Evolutionary conservation across 805 yeast species (phyloP).

Genomic region (Danielozyma ontarioensis): DNA sequence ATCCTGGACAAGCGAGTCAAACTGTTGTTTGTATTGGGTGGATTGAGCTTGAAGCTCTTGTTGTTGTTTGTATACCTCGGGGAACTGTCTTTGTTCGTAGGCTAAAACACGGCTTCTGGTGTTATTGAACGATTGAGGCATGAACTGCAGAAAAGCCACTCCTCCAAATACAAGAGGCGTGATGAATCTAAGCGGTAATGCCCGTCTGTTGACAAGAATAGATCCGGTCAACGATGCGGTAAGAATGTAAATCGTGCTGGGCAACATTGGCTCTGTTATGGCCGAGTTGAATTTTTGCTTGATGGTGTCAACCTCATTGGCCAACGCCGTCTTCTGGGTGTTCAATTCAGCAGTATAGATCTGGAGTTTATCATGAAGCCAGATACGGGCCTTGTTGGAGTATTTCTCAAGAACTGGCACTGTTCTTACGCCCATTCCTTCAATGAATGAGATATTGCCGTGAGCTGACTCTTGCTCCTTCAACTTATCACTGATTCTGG

Average conservation of each 20-base stretch:
- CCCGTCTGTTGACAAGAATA: constrained; percentile 43
- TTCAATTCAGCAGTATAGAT: constrained; percentile 38
- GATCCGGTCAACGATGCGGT: constrained; percentile 56
- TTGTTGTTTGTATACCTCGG: constrained; percentile 27
- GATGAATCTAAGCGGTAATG: constrained; percentile 45
- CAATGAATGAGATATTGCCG: constrained; percentile 36
- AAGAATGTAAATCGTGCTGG: constrained; percentile 48
- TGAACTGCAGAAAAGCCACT: constrained; percentile 36
- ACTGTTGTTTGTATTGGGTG: constrained; percentile 6
- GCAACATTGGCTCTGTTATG: constrained; percentile 51
- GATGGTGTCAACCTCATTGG: constrained; percentile 36
- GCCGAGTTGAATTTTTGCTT: constrained; percentile 24
- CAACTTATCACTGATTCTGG: constrained; percentile 31
- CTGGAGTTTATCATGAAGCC: constrained; percentile 32
- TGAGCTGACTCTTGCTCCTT: constrained; percentile 33
- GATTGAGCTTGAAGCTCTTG: constrained; percentile 9
- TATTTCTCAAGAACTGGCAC: constrained; percentile 43
- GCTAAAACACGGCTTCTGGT: constrained; percentile 15
- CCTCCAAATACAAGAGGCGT: constrained; percentile 49
- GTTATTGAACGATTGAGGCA: constrained; percentile 46
- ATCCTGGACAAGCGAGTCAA: constrained; percentile 6
- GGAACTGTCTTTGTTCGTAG: constrained; percentile 25
- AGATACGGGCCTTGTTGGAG: constrained; percentile 34
- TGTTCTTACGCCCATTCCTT: constrained; percentile 53
- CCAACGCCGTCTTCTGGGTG: constrained; percentile 43